Conservation (phyloP, 2,329 filamentous ascomycete species). For the Podosphaera fusca region DNA sequence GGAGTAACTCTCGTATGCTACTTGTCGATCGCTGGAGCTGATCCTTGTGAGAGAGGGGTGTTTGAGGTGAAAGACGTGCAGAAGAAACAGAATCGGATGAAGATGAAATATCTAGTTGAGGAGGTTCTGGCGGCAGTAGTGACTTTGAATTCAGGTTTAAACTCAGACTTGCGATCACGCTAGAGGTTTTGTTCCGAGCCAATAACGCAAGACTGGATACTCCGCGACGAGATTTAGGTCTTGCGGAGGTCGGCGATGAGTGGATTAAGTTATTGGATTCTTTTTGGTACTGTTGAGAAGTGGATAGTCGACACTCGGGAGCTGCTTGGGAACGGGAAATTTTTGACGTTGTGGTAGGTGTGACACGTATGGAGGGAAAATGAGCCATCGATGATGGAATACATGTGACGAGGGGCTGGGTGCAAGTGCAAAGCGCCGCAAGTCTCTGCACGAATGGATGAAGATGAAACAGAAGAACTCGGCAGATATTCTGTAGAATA, state of each 20-base stretch:
- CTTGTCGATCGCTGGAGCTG: neutral
- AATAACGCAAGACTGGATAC: constrained; percentile 14
- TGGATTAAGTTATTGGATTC: constrained; percentile 10
- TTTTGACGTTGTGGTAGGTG: neutral
- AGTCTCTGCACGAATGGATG: neutral
- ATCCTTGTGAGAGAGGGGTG: neutral
- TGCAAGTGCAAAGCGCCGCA: neutral
- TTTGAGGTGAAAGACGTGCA: neutral
- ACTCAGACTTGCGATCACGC: constrained; percentile 13
- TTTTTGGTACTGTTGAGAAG: constrained; percentile 3
- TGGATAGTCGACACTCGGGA: neutral
- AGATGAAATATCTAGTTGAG: constrained; percentile 8
- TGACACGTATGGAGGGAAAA: constrained; percentile 2
- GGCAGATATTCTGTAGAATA: neutral
- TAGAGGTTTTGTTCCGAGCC: constrained; percentile 15
- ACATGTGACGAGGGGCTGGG: neutral
- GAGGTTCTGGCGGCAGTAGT: constrained; percentile 4
- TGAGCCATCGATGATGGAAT: constrained; percentile 4
- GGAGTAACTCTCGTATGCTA: constrained; percentile 1
- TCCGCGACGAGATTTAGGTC: constrained; percentile 8
- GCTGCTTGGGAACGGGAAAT: constrained; percentile 1
- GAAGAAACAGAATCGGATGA: constrained; percentile 8
- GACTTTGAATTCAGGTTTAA: constrained; percentile 10
- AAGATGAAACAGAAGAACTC: neutral
- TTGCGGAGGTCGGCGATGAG: constrained; percentile 9